Evolutionary conservation across 2,329 filamentous ascomycete species (phyloP).

Genomic region (Colletotrichum tanaceti): DNA sequence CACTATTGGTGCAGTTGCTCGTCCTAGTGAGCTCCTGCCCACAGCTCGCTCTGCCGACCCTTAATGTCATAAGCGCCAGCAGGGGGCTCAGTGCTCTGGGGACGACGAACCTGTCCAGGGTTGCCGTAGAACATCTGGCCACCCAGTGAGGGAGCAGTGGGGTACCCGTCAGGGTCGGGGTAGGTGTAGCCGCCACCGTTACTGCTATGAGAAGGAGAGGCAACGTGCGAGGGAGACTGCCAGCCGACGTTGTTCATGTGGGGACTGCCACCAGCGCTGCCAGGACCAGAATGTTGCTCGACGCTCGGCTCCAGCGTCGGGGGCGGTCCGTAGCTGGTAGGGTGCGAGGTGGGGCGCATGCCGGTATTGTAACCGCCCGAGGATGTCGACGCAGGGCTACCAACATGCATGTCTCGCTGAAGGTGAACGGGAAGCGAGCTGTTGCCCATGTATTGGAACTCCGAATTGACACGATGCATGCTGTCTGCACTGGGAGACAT

Average conservation of each 20-base stretch:
- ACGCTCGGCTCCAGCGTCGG: constrained; percentile 87
- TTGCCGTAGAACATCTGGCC: constrained; percentile 80
- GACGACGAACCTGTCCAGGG: constrained; percentile 72
- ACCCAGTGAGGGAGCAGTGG: constrained; percentile 66
- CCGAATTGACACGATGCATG: constrained; percentile 71
- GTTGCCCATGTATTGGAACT: constrained; percentile 82
- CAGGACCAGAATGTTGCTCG: constrained; percentile 75
- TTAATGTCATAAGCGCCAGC: constrained; percentile 71
- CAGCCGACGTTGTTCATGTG: constrained; percentile 86
- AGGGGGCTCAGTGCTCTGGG: constrained; percentile 78
- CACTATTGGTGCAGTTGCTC: neutral
- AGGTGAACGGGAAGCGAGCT: constrained; percentile 86
- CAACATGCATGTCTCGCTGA: constrained; percentile 77
- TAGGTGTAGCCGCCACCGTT: constrained; percentile 75
- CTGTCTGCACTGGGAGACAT: constrained; percentile 80
- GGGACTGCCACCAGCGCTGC: constrained; percentile 84
- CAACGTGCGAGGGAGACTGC: constrained; percentile 84
- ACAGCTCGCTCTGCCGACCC: constrained; percentile 66
- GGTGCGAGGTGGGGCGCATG: constrained; percentile 85
- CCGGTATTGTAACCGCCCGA: constrained; percentile 68
- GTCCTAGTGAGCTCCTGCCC: constrained; percentile 60
- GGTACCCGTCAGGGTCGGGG: constrained; percentile 82
- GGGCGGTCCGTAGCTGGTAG: constrained; percentile 82
- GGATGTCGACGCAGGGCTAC: constrained; percentile 76
- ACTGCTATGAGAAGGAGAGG: constrained; percentile 74